These are phyloP conservation scores for Trapa bicornis DNA, from an alignment of 345 rosid genomes.

Conservation along the genomic window DNA sequence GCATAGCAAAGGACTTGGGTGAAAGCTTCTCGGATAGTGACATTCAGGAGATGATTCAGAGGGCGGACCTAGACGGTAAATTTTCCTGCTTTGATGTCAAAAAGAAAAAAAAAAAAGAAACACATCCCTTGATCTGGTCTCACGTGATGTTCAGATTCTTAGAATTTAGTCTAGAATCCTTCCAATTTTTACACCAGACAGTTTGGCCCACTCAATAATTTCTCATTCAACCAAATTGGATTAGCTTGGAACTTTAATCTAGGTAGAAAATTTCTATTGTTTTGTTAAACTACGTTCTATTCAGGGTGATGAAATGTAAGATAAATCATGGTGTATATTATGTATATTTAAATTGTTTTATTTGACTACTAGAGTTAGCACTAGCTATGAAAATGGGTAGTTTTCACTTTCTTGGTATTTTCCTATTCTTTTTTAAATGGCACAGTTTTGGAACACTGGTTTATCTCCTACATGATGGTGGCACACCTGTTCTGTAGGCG, in stretches of 20 bases:
- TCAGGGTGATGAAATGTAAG: neutral
- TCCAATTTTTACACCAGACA: neutral
- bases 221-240: neutral
- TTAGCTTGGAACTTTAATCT: no score
- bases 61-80: slow-evolving; percentile 80
- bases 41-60: slow-evolving; percentile 66
- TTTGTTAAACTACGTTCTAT: neutral
- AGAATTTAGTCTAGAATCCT: neutral
- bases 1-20: slow-evolving; percentile 62
- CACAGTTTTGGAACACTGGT: neutral
- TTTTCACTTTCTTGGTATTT: neutral
- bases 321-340: neutral
- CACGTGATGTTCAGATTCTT: neutral
- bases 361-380: no score
- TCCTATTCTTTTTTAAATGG: neutral
- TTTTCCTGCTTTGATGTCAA: neutral
- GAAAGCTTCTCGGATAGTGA: slow-evolving; percentile 60
- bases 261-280: neutral
- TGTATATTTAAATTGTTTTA: no score
- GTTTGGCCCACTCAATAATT: neutral
- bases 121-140: neutral
- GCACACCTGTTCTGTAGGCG: slow-evolving; percentile 22
- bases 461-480: neutral
- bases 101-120: neutral
- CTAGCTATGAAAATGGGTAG: neutral